phyloP scores from a whole-genome alignment of 1,139 yeast genomes.

The Petasospora fabianii region DNA sequence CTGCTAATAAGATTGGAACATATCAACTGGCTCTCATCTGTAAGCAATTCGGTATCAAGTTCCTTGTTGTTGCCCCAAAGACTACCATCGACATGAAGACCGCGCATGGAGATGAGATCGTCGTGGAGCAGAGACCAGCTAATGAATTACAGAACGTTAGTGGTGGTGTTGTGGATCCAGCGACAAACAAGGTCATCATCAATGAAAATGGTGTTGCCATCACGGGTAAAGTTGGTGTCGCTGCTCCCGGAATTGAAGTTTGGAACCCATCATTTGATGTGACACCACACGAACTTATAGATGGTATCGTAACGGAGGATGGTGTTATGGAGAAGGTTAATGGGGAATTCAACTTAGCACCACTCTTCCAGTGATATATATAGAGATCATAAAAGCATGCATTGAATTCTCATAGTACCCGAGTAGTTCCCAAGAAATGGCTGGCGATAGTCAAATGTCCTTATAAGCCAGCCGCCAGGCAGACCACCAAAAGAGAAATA shows the following conservation, averaged over 20 bases:
- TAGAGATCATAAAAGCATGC: neutral
- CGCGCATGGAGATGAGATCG: slow-evolving; percentile 63
- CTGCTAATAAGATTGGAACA: slow-evolving; percentile 98
- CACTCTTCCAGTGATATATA: slow-evolving; percentile 11
- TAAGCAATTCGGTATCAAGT: slow-evolving; percentile 53
- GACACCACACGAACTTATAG: slow-evolving; percentile 78
- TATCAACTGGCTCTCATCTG: slow-evolving; percentile 78
- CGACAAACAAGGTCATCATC: slow-evolving; percentile 32
- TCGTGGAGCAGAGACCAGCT: slow-evolving; percentile 84
- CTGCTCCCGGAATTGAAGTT: slow-evolving; percentile 79
- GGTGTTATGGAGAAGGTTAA: slow-evolving; percentile 45
- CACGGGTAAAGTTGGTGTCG: slow-evolving; percentile 68
- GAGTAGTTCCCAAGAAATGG: no score
- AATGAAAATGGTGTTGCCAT: slow-evolving; percentile 33
- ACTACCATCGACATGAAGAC: slow-evolving; percentile 80
- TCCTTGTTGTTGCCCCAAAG: slow-evolving; percentile 92
- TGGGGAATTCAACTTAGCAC: slow-evolving; percentile 43
- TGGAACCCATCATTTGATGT: slow-evolving; percentile 98
- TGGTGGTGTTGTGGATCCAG: slow-evolving; percentile 52
- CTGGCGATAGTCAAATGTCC: no score
- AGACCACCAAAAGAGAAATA: no score
- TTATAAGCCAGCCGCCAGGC: no score
- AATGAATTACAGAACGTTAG: slow-evolving; percentile 72
- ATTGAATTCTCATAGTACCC: no score
- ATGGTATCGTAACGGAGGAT: slow-evolving; percentile 83